Percentiles rank a stretch among this genome's conserved stretches.
Conservation (phyloP, 2,329 filamentous ascomycete species). For the Dissoconium aciculare region DNA sequence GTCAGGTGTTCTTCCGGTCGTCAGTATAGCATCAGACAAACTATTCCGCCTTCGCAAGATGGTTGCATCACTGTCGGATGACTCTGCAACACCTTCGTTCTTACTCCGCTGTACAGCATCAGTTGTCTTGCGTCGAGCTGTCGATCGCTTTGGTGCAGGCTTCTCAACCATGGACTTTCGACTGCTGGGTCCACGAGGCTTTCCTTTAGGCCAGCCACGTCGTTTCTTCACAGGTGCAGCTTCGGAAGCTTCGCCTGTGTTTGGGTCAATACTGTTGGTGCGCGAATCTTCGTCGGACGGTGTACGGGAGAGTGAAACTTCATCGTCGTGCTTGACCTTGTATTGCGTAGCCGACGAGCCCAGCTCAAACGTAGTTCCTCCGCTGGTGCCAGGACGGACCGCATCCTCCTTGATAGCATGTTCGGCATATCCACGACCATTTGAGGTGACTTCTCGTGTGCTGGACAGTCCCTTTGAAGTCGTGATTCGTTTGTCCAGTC, state of each 20-base stretch:
- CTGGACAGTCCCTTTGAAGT: not conserved
- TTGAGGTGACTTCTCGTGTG: no score
- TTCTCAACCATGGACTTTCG: slow-evolving; percentile 25
- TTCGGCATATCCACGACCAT: no score
- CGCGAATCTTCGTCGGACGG: slow-evolving; percentile 24
- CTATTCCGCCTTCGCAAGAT: not conserved
- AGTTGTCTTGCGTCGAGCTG: slow-evolving; percentile 22
- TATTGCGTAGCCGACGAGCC: slow-evolving; percentile 1
- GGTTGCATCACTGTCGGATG: not conserved
- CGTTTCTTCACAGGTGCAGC: slow-evolving; percentile 11
- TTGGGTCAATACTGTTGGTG: slow-evolving; percentile 15
- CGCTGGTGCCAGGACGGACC: no score
- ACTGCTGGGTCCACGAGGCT: slow-evolving; percentile 27
- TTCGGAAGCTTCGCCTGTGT: slow-evolving; percentile 13
- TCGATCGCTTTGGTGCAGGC: slow-evolving; percentile 16
- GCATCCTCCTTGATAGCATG: no score
- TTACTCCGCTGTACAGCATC: slow-evolving; percentile 9
- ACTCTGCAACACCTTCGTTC: not conserved
- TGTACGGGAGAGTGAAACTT: slow-evolving; percentile 25
- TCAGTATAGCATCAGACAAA: no score
- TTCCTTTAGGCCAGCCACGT: slow-evolving; percentile 33
- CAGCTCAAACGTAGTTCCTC: no score
- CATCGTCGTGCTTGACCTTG: slow-evolving; percentile 9
- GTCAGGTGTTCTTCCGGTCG: no score
- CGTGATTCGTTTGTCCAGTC: no score